Evolutionary conservation across 2,329 filamentous ascomycete species (phyloP).

Genomic region (Xylariaceae sp.): DNA sequence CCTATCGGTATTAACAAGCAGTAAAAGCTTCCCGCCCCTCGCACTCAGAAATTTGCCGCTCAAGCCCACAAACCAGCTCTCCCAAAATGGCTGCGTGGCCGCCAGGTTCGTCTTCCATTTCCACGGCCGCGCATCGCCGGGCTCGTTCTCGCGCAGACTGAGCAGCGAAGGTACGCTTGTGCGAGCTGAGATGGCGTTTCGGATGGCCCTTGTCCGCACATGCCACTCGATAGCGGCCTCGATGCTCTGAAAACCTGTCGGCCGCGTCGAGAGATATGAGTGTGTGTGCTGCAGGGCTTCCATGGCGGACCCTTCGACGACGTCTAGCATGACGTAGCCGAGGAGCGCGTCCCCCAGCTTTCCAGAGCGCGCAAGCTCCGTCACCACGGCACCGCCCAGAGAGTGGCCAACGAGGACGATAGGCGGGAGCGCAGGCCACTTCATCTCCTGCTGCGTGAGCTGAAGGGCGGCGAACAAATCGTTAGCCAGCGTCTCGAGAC

Average conservation of each 20-base stretch:
- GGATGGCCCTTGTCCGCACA: constrained; percentile 76
- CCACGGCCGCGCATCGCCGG: constrained; percentile 50
- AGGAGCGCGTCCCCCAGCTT: constrained; percentile 63
- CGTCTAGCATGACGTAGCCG: constrained; percentile 86
- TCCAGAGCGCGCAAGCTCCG: constrained; percentile 67
- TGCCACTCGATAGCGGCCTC: constrained; percentile 90
- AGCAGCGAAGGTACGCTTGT: constrained; percentile 82
- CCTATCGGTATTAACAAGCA: constrained; percentile 32
- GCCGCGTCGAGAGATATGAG: constrained; percentile 77
- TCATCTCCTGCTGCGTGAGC: constrained; percentile 61
- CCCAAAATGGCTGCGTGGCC: constrained; percentile 85
- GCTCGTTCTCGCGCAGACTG: constrained; percentile 27
- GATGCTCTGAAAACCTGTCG: constrained; percentile 69
- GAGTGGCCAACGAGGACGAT: constrained; percentile 86
- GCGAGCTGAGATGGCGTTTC: constrained; percentile 75
- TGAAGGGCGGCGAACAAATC: constrained; percentile 68
- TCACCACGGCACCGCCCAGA: constrained; percentile 85
- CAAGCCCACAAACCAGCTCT: constrained; percentile 84
- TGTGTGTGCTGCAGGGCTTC: constrained; percentile 94
- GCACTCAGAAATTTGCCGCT: constrained; percentile 82
- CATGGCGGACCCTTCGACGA: constrained; percentile 93
- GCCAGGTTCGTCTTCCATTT: constrained; percentile 81
- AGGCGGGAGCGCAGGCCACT: constrained; percentile 67
- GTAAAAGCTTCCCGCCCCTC: constrained; percentile 48
- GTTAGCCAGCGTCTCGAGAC: constrained; percentile 62